Conservation (phyloP, 495 filamentous ascomycete genomes). For the Annulohypoxylon maeteangense region DNA sequence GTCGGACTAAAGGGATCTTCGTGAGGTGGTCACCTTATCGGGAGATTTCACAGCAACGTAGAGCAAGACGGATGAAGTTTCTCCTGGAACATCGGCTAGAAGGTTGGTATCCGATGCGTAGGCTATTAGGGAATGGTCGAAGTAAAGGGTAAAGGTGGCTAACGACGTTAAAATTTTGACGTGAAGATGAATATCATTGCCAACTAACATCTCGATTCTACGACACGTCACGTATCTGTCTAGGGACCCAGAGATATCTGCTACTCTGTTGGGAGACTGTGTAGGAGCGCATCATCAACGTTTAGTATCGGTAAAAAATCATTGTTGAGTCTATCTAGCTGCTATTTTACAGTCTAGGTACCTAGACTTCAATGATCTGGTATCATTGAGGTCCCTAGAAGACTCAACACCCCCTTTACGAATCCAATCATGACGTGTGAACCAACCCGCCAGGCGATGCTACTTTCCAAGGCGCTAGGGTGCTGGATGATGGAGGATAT, state of each 20-base stretch:
- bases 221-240: neutral
- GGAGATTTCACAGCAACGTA: neutral
- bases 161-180: neutral
- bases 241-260: neutral
- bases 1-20: neutral
- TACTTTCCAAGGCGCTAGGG: neutral
- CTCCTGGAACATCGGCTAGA: neutral
- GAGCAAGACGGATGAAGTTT: neutral
- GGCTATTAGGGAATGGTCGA: neutral
- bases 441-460: neutral
- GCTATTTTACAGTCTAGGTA: neutral
- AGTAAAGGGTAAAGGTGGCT: neutral
- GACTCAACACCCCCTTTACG: neutral
- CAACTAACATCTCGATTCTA: neutral
- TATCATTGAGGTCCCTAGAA: neutral
- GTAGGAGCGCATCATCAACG: neutral
- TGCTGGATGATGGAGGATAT: neutral
- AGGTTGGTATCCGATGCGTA: neutral
- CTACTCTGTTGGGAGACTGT: neutral
- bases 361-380: neutral
- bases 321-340: neutral
- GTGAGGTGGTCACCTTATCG: conserved; percentile 1
- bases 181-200: neutral
- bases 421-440: conserved; percentile 3
- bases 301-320: neutral